Conservation (phyloP, 2,329 filamentous ascomycete genomes). For the Fusarium udum region DNA sequence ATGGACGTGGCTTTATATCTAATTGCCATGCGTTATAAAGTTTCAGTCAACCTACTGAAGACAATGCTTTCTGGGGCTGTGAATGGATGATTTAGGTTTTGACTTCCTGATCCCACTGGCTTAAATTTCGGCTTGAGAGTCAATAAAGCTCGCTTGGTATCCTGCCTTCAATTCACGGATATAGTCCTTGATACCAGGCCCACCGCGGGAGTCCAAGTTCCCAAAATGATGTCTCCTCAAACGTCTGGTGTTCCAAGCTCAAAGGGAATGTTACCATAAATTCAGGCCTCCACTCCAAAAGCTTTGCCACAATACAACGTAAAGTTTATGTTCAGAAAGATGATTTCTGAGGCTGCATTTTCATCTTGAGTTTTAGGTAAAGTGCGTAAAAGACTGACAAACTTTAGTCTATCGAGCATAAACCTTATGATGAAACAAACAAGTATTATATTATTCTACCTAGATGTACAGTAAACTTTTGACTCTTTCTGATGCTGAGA, state of each 20-base stretch:
- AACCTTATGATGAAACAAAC: no score
- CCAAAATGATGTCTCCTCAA: neutral
- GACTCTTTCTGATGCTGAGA: no score
- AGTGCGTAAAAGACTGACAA: no score
- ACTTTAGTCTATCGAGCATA: no score
- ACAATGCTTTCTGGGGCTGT: accelerated
- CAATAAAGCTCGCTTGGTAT: neutral
- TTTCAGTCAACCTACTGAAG: accelerated
- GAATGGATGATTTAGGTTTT: accelerated
- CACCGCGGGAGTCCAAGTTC: neutral
- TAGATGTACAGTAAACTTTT: no score
- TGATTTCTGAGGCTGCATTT: no score
- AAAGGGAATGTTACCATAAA: neutral
- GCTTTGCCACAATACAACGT: no score
- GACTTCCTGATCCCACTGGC: accelerated
- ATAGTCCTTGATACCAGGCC: neutral
- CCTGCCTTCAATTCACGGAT: neutral
- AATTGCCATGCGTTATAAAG: neutral
- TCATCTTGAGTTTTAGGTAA: no score
- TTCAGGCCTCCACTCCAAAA: neutral
- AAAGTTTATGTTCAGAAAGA: no score
- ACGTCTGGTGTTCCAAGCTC: neutral
- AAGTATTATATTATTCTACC: no score
- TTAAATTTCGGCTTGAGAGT: neutral
- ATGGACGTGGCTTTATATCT: neutral